Base-by-base conservation (phyloP, 495 filamentous ascomycete genomes). In the Pyronema domesticum region DNA sequence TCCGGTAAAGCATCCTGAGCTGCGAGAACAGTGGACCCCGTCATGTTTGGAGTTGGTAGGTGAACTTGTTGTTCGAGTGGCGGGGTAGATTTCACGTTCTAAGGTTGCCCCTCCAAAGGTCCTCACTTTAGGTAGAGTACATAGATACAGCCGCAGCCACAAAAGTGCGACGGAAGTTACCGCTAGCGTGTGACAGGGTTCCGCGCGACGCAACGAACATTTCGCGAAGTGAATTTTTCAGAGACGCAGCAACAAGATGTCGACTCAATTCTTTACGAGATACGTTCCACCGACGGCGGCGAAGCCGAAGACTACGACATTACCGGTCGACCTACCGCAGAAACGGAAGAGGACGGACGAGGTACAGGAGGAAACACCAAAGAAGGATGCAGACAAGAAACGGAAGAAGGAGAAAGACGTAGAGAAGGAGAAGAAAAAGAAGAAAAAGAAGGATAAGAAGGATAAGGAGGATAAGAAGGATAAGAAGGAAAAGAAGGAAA, bases 361-460 rank as follows among this genome's bases (percentile, higher is more conserved):
- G 33, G 44, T 54, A 17, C 10, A 7, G 17, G 40, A 8, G 18
- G 46, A 55, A 30, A 35, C 35, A 53, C n/a, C 40, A 10, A 37
- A 42, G 18, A 37, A 23, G 5, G 45, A 37, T 35, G 18, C 45
- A 19, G 50, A 61, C 6, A 58, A 40, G 43, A 58, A 49, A 43
- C 51, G 57, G 7, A 55, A 46, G 17, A 40, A 53, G 60, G 67
- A 68, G 46, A 58, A 54, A 43, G 52, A 65, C 37, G 70, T 69
- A 50, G 71, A 74, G 61, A 73, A 72, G 39, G 56, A 71, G 63
- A 64, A 18, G 57, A 56, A 37, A 56, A 59, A 36, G 39, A 55
- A 44, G n/a, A 60, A 61, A 7, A 64, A 69, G 11, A 60, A 59
- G 53, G 45, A 60, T 4, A 53, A 56, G 43, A 55, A 59, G 17